Percentiles rank a stretch among this genome's conserved stretches.
phyloP scores from a whole-genome alignment of 768 basidiomycete genomes.

The Phaeotremella fagi region DNA sequence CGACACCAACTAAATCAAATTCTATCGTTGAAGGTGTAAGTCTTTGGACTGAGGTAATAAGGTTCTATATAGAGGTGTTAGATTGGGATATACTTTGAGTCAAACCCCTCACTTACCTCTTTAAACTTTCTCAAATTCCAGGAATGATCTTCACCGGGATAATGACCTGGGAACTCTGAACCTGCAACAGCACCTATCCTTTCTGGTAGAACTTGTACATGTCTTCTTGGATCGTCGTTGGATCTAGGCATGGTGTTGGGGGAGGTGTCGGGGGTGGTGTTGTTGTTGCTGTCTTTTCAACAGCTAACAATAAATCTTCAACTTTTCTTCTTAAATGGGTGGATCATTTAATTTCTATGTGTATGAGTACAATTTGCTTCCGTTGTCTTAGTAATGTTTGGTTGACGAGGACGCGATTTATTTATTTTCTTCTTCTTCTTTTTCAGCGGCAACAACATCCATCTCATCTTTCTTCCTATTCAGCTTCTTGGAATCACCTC shows the following conservation, averaged over 20 bases:
- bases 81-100: background rate
- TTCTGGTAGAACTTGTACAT: constrained; percentile 42
- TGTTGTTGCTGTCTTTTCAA: background rate
- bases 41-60: constrained; percentile 68
- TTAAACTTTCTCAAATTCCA: constrained; percentile 76
- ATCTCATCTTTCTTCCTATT: constrained; percentile 2
- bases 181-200: constrained; percentile 58
- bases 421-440: background rate
- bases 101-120: constrained; percentile 56
- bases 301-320: too few relatives aligned
- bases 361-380: background rate
- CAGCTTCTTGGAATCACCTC: background rate
- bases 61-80: constrained; percentile 50
- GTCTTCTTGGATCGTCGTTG: constrained; percentile 29
- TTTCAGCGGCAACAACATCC: background rate
- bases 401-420: constrained; percentile 7
- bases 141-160: constrained; percentile 74
- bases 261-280: background rate
- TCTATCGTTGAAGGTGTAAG: constrained; percentile 80
- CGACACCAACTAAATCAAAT: constrained; percentile 91
- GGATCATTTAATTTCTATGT: background rate
- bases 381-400: too few relatives aligned
- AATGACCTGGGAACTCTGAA: constrained; percentile 85
- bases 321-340: background rate
- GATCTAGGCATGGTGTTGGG: constrained; percentile 14